Evolutionary conservation across 2,329 filamentous ascomycete genomes (phyloP), one percentile per base, ranked within the genome.

Genomic region (Cladophialophora psammophila): DNA sequence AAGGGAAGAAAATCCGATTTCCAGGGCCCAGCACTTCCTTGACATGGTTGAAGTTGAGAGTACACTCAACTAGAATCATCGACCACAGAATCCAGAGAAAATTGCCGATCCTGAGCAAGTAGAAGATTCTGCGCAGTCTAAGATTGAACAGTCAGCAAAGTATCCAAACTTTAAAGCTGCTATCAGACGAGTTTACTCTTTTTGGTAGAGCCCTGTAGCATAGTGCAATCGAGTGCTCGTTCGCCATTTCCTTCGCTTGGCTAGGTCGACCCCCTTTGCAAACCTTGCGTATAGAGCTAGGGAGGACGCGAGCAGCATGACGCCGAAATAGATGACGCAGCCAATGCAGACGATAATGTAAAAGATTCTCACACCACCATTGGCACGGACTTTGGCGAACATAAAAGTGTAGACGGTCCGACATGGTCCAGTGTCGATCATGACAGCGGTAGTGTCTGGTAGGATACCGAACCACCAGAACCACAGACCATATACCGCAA

Each of bases 211-310:
- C 3, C 67, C 67, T 10, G 67, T 69, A 3, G 67, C 67, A 42
- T 62, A 69, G 15, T 66, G 60, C 15, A 69, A 36, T 10, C 67
- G 67, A 38, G 67, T 69, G 18, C 45, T 67, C n/a, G 60, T 67
- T 36, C 56, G 54, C 60, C 60, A 67, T 36, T 60, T 58, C 20
- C 56, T 36, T 31, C 36, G 34, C 56, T 52, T 52, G 18, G 65
- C 60, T 15, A 67, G n/a, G n/a, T 35, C 54, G 26, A 56, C 45
- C 5, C 35, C 42, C 38, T 63, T 64, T 18, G 35, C 60, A 2
- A 60, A 1, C 42, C 60, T 42, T 2, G 61, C 61, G 38, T 56
- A 61, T n/a, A 58, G 54, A 9, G 54, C 42, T 6, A 67, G 13
- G 2, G 50, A n/a, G 26, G 65, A 64, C 7, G 34, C 55, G 35